A percentile compares a stretch with the other conserved stretches of the same genome.
Conservation (phyloP, 768 basidiomycete species). For the Podaxis sp. region DNA sequence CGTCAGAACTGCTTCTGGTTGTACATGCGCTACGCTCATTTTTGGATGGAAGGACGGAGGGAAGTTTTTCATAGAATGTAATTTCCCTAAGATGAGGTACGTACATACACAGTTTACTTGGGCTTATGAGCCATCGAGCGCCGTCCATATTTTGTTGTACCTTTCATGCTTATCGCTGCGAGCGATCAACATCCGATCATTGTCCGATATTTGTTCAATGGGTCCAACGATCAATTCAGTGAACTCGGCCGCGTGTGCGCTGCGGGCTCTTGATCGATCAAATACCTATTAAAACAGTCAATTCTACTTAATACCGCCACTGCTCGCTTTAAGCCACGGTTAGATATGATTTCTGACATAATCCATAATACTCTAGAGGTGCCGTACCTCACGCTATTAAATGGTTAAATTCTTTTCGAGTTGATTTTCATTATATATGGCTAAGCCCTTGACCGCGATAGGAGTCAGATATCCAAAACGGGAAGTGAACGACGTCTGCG, state of each 20-base stretch:
- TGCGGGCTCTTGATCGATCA: neutral
- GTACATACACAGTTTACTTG: neutral
- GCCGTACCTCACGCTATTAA: neutral
- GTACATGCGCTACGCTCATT: no score
- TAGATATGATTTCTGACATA: neutral
- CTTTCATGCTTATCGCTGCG: no score
- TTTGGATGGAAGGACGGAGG: neutral
- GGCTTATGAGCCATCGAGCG: no score
- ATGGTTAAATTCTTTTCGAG: neutral
- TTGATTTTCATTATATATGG: neutral
- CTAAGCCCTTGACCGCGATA: neutral
- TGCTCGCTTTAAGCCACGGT: neutral
- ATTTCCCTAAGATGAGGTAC: neutral
- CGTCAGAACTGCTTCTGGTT: no score
- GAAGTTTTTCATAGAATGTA: neutral
- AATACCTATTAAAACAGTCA: neutral
- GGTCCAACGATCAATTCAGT: neutral
- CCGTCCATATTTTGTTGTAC: no score
- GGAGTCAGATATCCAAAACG: neutral
- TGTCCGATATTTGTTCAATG: neutral
- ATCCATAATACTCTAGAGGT: neutral
- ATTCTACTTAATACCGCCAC: neutral
- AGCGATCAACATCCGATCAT: neutral
- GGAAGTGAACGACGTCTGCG: neutral
- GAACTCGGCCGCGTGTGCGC: neutral